These are phyloP conservation scores for Elsinoe necatrix DNA, from an alignment of 2,329 filamentous ascomycete genomes.

Conservation along the genomic window DNA sequence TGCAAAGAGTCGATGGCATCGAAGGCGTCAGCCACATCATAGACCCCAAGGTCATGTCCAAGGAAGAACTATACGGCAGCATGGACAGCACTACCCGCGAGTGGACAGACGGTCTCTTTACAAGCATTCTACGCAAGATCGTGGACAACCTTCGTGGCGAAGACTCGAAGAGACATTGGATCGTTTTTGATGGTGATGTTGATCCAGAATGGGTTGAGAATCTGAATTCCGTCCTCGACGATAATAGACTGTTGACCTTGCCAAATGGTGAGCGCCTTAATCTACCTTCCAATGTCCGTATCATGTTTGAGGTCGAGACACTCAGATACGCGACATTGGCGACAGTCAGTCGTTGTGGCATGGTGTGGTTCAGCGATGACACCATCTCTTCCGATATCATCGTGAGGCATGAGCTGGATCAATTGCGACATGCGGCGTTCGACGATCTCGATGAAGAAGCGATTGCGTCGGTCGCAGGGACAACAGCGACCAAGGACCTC, in stretches of 20 bases:
- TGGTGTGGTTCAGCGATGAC: slow-evolving; percentile 99
- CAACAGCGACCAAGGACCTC: slow-evolving; percentile 62
- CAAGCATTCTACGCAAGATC: slow-evolving; percentile 94
- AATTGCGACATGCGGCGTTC: slow-evolving; percentile 72
- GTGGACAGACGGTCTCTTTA: slow-evolving; percentile 98
- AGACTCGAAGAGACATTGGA: slow-evolving; percentile 96
- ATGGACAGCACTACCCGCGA: slow-evolving; percentile 94
- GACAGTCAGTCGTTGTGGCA: slow-evolving; percentile 98
- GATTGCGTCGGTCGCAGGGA: slow-evolving; percentile 40
- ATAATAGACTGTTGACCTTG: slow-evolving; percentile 94
- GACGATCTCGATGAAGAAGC: slow-evolving; percentile 95
- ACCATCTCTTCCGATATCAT: slow-evolving; percentile 91
- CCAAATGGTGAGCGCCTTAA: slow-evolving; percentile 98
- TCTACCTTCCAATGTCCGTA: slow-evolving; percentile 85
- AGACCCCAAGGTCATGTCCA: slow-evolving; percentile 99
- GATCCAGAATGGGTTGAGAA: slow-evolving; percentile 99
- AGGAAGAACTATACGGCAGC: slow-evolving; percentile 92
- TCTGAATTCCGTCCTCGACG: slow-evolving; percentile 96
- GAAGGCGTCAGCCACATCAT: slow-evolving; percentile 97
- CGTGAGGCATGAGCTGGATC: slow-evolving; percentile 81
- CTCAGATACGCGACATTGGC: slow-evolving; percentile 95
- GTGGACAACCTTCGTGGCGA: slow-evolving; percentile 97
- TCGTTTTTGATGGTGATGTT: slow-evolving; percentile 97
- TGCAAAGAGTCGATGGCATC: slow-evolving; percentile 81
- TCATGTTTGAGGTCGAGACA: slow-evolving; percentile 99